These are phyloP conservation scores for Litsea cubeba DNA, from an alignment of 164 flowering plant species.

Conservation along the genomic window DNA sequence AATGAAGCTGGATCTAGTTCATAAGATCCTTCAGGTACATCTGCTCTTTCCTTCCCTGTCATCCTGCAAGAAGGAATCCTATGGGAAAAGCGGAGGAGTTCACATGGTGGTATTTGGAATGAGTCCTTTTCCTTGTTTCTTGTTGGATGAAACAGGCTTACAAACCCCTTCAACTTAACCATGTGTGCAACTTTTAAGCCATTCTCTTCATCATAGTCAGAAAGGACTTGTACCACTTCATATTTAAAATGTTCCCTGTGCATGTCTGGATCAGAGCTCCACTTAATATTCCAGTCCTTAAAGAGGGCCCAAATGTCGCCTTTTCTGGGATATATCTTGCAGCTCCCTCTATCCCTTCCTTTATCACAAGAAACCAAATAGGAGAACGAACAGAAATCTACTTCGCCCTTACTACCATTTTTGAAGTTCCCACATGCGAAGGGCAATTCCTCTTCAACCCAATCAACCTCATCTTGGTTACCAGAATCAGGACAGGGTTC, in stretches of 20 bases:
- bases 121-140: constrained; percentile 14
- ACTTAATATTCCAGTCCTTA: constrained; percentile 56
- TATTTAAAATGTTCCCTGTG: constrained; percentile 31
- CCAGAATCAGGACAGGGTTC: constrained; percentile 45
- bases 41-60: constrained; percentile 49
- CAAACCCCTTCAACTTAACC: constrained; percentile 56
- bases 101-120: constrained; percentile 30
- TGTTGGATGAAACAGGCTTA: constrained; percentile 35
- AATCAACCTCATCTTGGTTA: constrained; percentile 30
- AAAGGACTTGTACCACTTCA: constrained; percentile 64
- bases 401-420: constrained; percentile 28
- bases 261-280: constrained; percentile 32
- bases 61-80: constrained; percentile 39
- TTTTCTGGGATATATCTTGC: constrained; percentile 45
- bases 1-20: constrained; percentile 72
- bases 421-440: constrained; percentile 62
- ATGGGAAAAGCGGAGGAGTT: constrained; percentile 58
- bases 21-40: constrained; percentile 43
- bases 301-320: constrained; percentile 87
- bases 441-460: constrained; percentile 47
- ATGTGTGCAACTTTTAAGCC: constrained; percentile 46
- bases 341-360: constrained; percentile 18
- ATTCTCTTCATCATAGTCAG: constrained; percentile 37
- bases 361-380: constrained; percentile 40
- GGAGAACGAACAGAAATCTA: constrained; percentile 49